phyloP scores from a whole-genome alignment of 2,329 filamentous ascomycete genomes.

The Tolypocladium pustulatum region DNA sequence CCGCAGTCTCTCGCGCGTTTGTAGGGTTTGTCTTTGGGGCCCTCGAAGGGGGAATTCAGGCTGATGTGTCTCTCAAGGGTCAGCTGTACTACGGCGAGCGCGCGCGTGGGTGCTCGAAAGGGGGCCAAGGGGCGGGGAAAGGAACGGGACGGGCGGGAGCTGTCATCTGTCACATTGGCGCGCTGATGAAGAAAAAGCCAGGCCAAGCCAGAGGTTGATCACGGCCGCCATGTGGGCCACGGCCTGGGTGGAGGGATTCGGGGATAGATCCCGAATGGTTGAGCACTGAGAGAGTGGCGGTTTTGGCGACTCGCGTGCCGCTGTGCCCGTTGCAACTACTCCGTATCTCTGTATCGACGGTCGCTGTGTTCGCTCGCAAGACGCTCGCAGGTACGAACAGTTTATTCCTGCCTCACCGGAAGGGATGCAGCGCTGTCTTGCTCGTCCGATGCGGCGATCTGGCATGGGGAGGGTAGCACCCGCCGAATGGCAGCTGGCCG shows the following conservation, averaged over 20 bases:
- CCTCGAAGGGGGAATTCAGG: neutral
- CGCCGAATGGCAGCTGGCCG: neutral
- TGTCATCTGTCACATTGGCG: neutral
- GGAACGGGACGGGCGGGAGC: neutral
- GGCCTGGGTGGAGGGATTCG: neutral
- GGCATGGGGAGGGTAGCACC: neutral
- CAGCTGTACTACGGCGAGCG: no score
- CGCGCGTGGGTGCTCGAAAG: neutral
- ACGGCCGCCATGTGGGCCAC: neutral
- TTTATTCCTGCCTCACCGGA: neutral
- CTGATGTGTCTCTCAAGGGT: neutral
- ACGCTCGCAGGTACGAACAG: neutral
- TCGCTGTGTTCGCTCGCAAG: neutral
- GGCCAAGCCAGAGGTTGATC: neutral
- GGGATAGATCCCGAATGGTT: neutral
- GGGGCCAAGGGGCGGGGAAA: neutral
- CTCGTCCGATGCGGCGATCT: neutral
- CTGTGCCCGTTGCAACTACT: no score
- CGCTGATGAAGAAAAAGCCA: neutral
- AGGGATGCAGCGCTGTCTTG: neutral
- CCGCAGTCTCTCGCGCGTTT: neutral
- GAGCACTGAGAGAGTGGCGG: neutral
- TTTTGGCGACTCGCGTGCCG: neutral
- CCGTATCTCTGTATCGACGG: no score
- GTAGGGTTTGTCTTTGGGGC: neutral